Base-by-base conservation (phyloP, 495 filamentous ascomycete genomes). In the Tuber melanosporum region DNA sequence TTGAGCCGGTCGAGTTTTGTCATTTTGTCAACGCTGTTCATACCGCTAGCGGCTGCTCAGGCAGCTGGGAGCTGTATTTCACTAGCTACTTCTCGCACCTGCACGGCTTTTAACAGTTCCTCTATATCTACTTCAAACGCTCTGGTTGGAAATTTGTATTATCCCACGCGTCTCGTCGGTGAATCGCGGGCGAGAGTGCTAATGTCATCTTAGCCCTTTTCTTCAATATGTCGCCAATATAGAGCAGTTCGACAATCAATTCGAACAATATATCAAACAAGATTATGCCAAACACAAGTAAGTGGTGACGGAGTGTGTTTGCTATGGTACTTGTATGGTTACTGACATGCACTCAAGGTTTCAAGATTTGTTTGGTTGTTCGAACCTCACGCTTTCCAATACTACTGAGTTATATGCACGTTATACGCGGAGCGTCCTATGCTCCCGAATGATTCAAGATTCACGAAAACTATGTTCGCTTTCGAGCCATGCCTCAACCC, bases 401-500 rank as follows among this genome's bases (percentile, higher is more conserved):
- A 91, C 93, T n/a, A 91, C 89, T 74, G 88, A 91, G 80, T 89
- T 93, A 82, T 99, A 99, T 86, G 95, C 96, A 39, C 91, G 94
- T 81, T 99, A 94, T 85, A 97, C 94, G 19, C 95, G 90, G 71
- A 95, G 92, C 80, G 90, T 94, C 83, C 88, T 99, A 79, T 99
- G 96, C 89, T 98, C 94, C 87, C 90, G 92, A 77, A 92, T 99
- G 84, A 89, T 99, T 74, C 96, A 98, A 85, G 94, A 93, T 82
- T 99, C 96, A 41, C 90, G 91, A 79, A 77, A 82, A n/a, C 84
- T 87, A 49, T 98, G 96, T 85, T 83, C 86, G 22, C 85, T 97
- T 47, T 89, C 91, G 2, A 83, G 85, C 9, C 84, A 87, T 71
- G 85, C 92, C 45, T 90, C 92, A 8, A 85, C 87, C 70, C 95